Base-by-base conservation (phyloP, 176 grass and related monocot species). In the Rhynchospora pubera region DNA sequence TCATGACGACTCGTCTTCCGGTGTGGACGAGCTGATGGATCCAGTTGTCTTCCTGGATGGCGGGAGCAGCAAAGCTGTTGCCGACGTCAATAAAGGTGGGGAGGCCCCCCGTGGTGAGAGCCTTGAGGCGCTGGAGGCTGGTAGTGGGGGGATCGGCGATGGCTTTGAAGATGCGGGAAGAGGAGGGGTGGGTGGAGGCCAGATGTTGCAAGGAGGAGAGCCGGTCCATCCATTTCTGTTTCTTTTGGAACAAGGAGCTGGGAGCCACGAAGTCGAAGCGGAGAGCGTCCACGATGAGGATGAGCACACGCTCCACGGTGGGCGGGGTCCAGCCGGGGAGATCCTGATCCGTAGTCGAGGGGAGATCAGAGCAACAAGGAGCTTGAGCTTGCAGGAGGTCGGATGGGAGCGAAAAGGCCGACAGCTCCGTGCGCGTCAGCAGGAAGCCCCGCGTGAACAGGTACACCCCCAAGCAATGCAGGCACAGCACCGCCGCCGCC, bases 391-490 rank as follows among this genome's bases (percentile, higher is more conserved):
- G 26, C 26, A 28, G 70, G 87, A 84, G 80, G 83, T 94, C 95
- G 34, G 86, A 89, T 21, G 82, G 86, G 84, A 85, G 84, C 78
- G 91, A 94, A 57, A 89, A 91, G 68, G 86, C 73, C 78, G 88
- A 84, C 61, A 98, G 95, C 89, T 98, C 95, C 43, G 95, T 94
- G 81, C 92, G 88, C 13, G 92, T 94, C 65, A 98, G 89, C 39
- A 98, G 95, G 87, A 98, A 98, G n/a, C 95, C 95, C 4, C 95
- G 90, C 53, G 95, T 97, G 87, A 97, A 97, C 56, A 94, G 87
- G 87, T 88, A 97, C 80, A 97, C 72, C 22, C 85, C 78, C 14
- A 86, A 8, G 19, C 87, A 87, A 63, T 97, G 95, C 74, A 94
- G 94, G 10, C 43, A 48, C 47, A 56, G 28, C 47, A 69, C 52